Evolutionary conservation across 2,329 filamentous ascomycete genomes (phyloP).

Genomic region (Fusarium algeriense): DNA sequence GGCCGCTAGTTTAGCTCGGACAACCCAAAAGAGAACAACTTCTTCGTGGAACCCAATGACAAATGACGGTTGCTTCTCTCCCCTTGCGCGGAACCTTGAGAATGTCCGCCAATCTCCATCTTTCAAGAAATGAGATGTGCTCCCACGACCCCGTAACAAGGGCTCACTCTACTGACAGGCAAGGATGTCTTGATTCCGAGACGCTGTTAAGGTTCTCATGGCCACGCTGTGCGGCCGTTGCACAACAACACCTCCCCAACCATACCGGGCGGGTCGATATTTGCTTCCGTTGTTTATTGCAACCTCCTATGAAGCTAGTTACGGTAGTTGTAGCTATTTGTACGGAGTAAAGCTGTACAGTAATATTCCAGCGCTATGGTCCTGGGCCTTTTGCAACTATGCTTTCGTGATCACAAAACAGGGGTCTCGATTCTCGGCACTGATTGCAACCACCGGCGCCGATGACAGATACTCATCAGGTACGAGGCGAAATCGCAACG

Average conservation of each 20-base stretch:
- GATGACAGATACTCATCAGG: constrained; percentile 27
- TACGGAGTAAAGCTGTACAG: background rate
- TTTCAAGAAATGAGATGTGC: constrained; percentile 9
- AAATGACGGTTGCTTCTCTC: constrained; percentile 6
- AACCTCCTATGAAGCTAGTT: background rate
- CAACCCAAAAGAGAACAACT: background rate
- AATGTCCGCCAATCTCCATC: background rate
- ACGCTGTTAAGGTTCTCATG: constrained; percentile 28
- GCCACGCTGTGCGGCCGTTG: constrained; percentile 27
- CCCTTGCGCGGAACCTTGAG: background rate
- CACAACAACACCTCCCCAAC: background rate
- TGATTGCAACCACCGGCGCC: constrained; percentile 27
- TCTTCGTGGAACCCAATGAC: constrained; percentile 15
- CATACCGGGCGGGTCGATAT: background rate
- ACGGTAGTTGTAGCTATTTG: constrained; percentile 3
- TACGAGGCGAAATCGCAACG: constrained; percentile 19
- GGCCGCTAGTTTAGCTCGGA: constrained; percentile 17
- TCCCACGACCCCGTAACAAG: background rate
- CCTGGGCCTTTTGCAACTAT: background rate
- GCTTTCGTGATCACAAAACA: background rate
- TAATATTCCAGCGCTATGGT: constrained; percentile 11
- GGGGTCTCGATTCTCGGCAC: constrained; percentile 24
- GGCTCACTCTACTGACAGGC: constrained; percentile 13
- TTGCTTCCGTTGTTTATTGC: background rate
- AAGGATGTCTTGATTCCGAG: constrained; percentile 21